Percentiles rank a stretch among this genome's conserved stretches.
Evolutionary conservation across 2,329 filamentous ascomycete genomes (phyloP).

Genomic region (Penicillium glabrum): DNA sequence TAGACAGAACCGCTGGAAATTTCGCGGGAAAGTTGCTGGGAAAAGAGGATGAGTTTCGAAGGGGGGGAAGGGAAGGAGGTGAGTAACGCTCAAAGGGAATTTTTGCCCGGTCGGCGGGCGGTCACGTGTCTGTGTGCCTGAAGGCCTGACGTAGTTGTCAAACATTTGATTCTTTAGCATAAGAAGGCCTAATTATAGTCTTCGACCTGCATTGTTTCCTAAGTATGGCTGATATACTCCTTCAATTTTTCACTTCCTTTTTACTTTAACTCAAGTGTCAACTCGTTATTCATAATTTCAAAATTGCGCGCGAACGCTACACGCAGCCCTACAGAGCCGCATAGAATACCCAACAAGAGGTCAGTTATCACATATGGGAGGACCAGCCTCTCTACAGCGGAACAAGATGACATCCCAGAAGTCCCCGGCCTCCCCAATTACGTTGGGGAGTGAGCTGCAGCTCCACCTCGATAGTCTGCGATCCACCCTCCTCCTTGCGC

Average conservation of each 20-base stretch:
- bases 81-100: slow-evolving; percentile 32
- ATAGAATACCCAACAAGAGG: not conserved
- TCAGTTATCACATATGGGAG: not conserved
- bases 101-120: slow-evolving; percentile 26
- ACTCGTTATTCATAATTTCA: not conserved
- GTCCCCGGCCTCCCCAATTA: slow-evolving; percentile 86
- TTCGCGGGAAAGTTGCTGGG: slow-evolving; percentile 22
- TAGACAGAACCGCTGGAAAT: not conserved
- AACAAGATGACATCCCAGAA: slow-evolving; percentile 87
- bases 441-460: slow-evolving; percentile 73
- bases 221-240: not conserved
- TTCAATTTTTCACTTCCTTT: not conserved
- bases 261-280: not conserved
- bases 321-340: not conserved
- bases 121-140: slow-evolving; percentile 23
- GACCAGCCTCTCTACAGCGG: slow-evolving; percentile 58
- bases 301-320: not conserved
- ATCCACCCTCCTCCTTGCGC: slow-evolving; percentile 45
- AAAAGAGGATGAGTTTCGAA: slow-evolving; percentile 21
- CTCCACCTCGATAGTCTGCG: slow-evolving; percentile 58
- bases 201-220: not conserved
- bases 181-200: not conserved
- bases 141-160: slow-evolving; percentile 24
- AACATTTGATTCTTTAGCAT: not conserved
- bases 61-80: slow-evolving; percentile 29